Evolutionary conservation across 2,329 filamentous ascomycete species (phyloP), one percentile per base, ranked within the genome.

Genomic region (Erysiphe neolycopersici): DNA sequence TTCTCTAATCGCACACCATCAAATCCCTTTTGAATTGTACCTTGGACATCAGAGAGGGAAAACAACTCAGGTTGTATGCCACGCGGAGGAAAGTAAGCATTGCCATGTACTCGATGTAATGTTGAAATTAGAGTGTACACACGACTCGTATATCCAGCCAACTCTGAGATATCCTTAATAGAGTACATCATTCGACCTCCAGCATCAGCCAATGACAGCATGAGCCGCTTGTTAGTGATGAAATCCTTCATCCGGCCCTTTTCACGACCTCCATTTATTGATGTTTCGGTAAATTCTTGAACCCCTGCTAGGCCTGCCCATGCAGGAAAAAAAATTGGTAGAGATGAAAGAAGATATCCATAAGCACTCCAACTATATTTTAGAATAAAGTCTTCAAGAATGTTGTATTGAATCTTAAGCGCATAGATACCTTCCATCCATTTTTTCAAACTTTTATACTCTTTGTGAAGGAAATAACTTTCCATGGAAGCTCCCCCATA

Each of bases 361-460:
- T 94, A 93, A 0, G 89, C 89, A 49, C 85, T 95, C 89, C 89
- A 98, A 50, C 83, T 89, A 58, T 98, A 98, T 59, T 98, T 98
- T 47, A 98, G 65, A 41, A 98, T 83, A 54, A 98, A 93, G 58
- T 98, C 89, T 58, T 98, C 89, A 0, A 98, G 73, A 64, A 98
- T 98, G 58, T 95, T 98, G 64, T 98, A 98, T 14, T 84, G 77
- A 50, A 98, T 93, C 61, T 94, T 94, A 50, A 95, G 74, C 59
- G 84, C 85, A 61, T 98, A 98, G 50, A 98, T 94, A 38, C 82
- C 79, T 58, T 98, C 89, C 87, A 98, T 95, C 81, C 85, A 94
- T 49, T 73, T 77, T 60, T 89, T 89, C 26, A 98, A 66, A 40
- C 87, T 89, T 58, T 78, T 82, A 64, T 94, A 98, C 52, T 91